Conservation (phyloP, 108 stramenopile species). For the Phaeodactylum tricornutum region DNA sequence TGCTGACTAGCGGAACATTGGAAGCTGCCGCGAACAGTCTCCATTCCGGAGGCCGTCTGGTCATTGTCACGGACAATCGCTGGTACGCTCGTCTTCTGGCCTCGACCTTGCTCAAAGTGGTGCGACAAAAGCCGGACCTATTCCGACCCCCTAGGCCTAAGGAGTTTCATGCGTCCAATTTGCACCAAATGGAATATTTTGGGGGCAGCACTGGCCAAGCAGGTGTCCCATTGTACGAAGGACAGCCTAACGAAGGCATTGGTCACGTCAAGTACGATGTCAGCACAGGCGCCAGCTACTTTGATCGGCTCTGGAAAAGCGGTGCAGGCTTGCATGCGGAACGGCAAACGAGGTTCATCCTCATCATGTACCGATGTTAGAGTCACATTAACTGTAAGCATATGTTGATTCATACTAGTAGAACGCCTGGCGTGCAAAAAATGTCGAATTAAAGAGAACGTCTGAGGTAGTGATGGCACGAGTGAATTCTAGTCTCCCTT, state of each 20-base stretch:
- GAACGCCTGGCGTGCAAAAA: no score
- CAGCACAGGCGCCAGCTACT: slow-evolving; percentile 52
- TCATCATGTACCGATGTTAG: no score
- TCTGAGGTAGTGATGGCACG: no score
- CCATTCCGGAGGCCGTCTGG: slow-evolving; percentile 26
- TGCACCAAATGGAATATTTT: slow-evolving; percentile 6
- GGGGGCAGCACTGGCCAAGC: neutral
- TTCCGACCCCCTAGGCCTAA: no score
- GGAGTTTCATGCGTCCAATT: no score
- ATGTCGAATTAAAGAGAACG: no score
- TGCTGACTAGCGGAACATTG: slow-evolving; percentile 48
- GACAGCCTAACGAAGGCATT: slow-evolving; percentile 47
- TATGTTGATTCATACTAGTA: no score
- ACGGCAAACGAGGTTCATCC: slow-evolving; percentile 40
- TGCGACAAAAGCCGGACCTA: slow-evolving; percentile 12
- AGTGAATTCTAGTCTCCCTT: slow-evolving; percentile 18
- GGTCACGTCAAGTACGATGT: slow-evolving; percentile 28
- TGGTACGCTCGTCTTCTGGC: slow-evolving; percentile 65
- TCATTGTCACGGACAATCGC: slow-evolving; percentile 76
- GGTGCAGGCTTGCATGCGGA: slow-evolving; percentile 74
- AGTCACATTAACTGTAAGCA: no score
- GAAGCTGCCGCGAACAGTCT: slow-evolving; percentile 38
- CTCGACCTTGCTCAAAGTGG: slow-evolving; percentile 29
- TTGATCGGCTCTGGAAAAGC: slow-evolving; percentile 78
- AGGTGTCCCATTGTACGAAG: slow-evolving; percentile 42